Percentiles rank a stretch among this genome's conserved stretches.
Evolutionary conservation across 164 flowering plant species (phyloP).

Genomic region (Vitis cinerea): DNA sequence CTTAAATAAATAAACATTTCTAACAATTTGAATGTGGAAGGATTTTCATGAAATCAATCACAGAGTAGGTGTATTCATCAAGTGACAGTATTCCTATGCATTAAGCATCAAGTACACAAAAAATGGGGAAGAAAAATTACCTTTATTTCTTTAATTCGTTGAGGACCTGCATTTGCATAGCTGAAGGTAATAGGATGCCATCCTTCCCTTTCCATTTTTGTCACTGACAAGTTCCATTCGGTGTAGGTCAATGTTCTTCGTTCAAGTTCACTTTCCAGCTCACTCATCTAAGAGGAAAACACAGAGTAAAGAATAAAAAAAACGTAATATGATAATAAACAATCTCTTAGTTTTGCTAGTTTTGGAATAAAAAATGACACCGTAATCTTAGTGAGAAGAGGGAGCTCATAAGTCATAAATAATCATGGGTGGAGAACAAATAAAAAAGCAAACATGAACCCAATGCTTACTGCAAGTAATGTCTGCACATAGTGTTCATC

Average conservation of each 20-base stretch:
- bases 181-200: constrained; percentile 91
- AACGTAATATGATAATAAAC: neutral
- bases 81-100: neutral
- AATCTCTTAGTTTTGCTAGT: too few relatives aligned
- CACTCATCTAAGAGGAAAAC: constrained; percentile 53
- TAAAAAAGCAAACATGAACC: neutral
- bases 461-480: constrained; percentile 66
- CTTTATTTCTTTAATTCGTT: constrained; percentile 68
- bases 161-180: constrained; percentile 54
- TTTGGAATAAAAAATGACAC: too few relatives aligned
- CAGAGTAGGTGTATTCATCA: too few relatives aligned
- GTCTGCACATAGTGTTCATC: constrained; percentile 97
- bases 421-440: too few relatives aligned
- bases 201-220: constrained; percentile 44
- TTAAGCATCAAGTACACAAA: neutral
- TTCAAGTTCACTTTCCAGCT: constrained; percentile 77
- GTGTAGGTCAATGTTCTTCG: constrained; percentile 87
- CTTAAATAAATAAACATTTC: too few relatives aligned
- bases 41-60: too few relatives aligned
- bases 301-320: too few relatives aligned
- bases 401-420: neutral
- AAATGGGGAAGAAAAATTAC: constrained; percentile 24
- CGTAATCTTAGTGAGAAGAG: too few relatives aligned
- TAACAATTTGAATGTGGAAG: too few relatives aligned
- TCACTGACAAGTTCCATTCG: constrained; percentile 67